Base-by-base conservation (phyloP, 768 basidiomycete species). In the Pisolithus tinctorius region DNA sequence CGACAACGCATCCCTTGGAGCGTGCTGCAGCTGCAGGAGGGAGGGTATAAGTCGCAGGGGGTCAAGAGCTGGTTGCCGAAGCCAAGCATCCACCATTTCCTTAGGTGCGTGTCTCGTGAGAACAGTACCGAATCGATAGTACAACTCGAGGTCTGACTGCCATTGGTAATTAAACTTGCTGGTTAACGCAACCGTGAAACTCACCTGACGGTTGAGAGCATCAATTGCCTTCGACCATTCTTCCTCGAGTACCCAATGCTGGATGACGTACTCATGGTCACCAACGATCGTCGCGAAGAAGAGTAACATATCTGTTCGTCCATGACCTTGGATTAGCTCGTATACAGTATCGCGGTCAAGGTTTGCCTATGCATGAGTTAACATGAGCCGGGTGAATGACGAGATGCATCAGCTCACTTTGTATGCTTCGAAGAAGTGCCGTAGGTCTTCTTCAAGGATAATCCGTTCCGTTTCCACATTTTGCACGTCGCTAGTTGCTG, bases 401-500 rank as follows among this genome's bases (percentile, higher is more conserved):
- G 40, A 6, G 0, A 54, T 10, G 40, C 16, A 29, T 27, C 25
- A 45, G 45, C 71, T 49, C 41, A 90, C 94, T 80, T 90, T 92
- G 72, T 98, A 98, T 0, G 91, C 95, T 51, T 88, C 84, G 44
- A 98, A 82, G 68, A 99, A 98, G 43, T 93, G 88, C 40, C 83
- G 78, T 37, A 98, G 76, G 63, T 99, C 96, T 41, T 97, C 96
- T 60, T 96, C 93, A 17, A 97, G 74, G 31, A 97, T 84, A 14
- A 72, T 70, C 41, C 86, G 78, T 63, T 97, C 94, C 3, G 83
- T 76, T 45, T 81, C 77, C 29, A 98, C 69, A 63, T 93, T 94
- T 47, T 93, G 88, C 14, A 86, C 84, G 56, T 95, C 89, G 47
- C 84, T 82, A 10, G 86, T 81, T 13, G 83, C 75, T 1, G 82